Percentiles rank a stretch among this genome's conserved stretches.
phyloP scores from a whole-genome alignment of 2,329 filamentous ascomycete species.

The Colletotrichum sp. region DNA sequence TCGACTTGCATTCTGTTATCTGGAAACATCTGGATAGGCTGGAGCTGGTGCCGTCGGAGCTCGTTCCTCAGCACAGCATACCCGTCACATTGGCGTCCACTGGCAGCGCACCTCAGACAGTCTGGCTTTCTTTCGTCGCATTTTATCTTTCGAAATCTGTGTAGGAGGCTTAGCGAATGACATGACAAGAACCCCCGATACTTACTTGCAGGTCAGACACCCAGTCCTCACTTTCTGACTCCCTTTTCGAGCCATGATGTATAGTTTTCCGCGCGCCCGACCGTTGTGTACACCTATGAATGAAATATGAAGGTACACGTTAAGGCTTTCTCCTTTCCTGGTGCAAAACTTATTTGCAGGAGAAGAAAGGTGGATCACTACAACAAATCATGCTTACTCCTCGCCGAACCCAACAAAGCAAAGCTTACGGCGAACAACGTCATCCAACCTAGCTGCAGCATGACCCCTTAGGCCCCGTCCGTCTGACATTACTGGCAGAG shows the following conservation, averaged over 20 bases:
- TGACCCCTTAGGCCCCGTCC: background rate
- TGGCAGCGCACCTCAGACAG: slow-evolving; percentile 58
- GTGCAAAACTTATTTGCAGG: too few relatives aligned
- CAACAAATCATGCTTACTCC: background rate
- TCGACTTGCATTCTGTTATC: background rate
- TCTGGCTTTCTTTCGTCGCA: slow-evolving; percentile 60
- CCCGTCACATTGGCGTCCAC: slow-evolving; percentile 62
- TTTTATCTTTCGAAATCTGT: slow-evolving; percentile 59
- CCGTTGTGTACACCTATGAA: accelerated
- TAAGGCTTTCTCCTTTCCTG: too few relatives aligned
- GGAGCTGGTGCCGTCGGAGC: background rate
- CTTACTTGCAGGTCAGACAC: slow-evolving; percentile 61
- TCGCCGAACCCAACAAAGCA: background rate
- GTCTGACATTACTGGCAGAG: background rate
- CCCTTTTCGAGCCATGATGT: slow-evolving; percentile 35
- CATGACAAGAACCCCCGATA: slow-evolving; percentile 10
- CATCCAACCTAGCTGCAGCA: background rate
- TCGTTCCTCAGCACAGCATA: slow-evolving; percentile 40
- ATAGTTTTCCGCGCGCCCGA: accelerated
- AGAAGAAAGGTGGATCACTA: background rate
- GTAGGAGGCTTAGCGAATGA: background rate
- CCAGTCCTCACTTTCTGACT: slow-evolving; percentile 52
- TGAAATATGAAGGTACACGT: too few relatives aligned
- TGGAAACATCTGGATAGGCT: background rate
- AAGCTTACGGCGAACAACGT: background rate